Evolutionary conservation across 164 flowering plant species (phyloP).

Genomic region (Piper longum): DNA sequence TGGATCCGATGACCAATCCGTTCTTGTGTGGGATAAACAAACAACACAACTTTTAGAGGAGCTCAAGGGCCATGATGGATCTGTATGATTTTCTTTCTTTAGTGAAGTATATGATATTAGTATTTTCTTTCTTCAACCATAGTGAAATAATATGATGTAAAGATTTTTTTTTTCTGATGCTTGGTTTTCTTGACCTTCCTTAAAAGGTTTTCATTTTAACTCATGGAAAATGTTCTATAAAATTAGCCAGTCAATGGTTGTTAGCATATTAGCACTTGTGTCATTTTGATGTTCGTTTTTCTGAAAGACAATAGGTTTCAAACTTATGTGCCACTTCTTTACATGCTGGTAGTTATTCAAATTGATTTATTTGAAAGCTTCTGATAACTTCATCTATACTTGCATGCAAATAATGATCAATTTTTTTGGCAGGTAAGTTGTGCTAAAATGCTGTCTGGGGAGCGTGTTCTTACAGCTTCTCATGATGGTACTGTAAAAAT

Average conservation of each 20-base stretch:
- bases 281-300: too few species aligned
- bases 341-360: neutral
- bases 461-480: conserved; percentile 88
- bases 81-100: too few species aligned
- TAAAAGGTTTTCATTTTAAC: too few species aligned
- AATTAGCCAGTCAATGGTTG: too few species aligned
- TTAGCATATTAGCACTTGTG: too few species aligned
- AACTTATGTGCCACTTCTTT: neutral
- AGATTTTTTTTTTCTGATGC: neutral
- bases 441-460: conserved; percentile 90
- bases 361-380: neutral
- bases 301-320: too few species aligned
- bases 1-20: conserved; percentile 90
- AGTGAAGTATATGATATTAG: too few species aligned
- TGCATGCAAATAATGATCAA: neutral
- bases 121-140: neutral
- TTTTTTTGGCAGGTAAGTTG: conserved; percentile 47
- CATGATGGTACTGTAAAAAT: conserved; percentile 97
- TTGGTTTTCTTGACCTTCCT: neutral
- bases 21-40: conserved; percentile 97
- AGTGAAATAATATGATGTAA: neutral
- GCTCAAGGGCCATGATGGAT: conserved; percentile 87
- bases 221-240: too few species aligned
- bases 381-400: neutral
- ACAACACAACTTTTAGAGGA: conserved; percentile 81